phyloP scores from a whole-genome alignment of 2,329 filamentous ascomycete genomes.

The Xylariaceae sp. region DNA sequence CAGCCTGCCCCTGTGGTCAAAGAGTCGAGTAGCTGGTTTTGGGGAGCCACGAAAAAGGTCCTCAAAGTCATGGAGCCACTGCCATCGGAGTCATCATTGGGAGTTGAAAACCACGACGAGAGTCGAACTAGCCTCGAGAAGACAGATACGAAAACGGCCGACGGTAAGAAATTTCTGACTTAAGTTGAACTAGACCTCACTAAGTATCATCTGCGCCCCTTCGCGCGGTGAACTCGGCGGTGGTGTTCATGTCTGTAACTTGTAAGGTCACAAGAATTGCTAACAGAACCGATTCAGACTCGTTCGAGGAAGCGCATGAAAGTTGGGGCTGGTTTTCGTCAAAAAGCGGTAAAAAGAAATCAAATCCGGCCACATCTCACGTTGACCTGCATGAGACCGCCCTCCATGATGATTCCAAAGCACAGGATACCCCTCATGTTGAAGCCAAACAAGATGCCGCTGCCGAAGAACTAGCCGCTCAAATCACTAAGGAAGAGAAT shows the following conservation, averaged over 20 bases:
- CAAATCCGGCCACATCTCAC: conserved; percentile 42
- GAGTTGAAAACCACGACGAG: conserved; percentile 10
- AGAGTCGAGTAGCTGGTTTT: conserved; percentile 45
- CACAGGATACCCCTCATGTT: conserved; percentile 27
- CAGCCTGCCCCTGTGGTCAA: conserved; percentile 31
- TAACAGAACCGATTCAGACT: conserved; percentile 36
- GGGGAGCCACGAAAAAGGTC: conserved; percentile 49
- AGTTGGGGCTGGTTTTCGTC: conserved; percentile 41
- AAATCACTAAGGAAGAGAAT: conserved; percentile 39
- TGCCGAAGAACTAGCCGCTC: conserved; percentile 27
- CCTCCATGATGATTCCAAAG: conserved; percentile 33
- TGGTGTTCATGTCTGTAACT: conserved; percentile 18
- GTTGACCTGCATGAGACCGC: conserved; percentile 37
- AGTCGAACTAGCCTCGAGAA: conserved; percentile 30
- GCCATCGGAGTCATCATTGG: conserved; percentile 3
- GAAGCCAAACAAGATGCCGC: conserved; percentile 37
- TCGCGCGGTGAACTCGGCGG: conserved; percentile 20
- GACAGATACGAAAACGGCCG: conserved; percentile 24
- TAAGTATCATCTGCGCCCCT: conserved; percentile 15
- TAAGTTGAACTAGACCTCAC: conserved; percentile 23
- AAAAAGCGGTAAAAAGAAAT: conserved; percentile 39
- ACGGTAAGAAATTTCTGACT: conserved; percentile 23
- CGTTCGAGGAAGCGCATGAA: conserved; percentile 41
- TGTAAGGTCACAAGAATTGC: conserved; percentile 26
- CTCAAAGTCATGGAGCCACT: conserved; percentile 30